Conservation (phyloP, 768 basidiomycete genomes). For the Coprinellus micaceus region DNA sequence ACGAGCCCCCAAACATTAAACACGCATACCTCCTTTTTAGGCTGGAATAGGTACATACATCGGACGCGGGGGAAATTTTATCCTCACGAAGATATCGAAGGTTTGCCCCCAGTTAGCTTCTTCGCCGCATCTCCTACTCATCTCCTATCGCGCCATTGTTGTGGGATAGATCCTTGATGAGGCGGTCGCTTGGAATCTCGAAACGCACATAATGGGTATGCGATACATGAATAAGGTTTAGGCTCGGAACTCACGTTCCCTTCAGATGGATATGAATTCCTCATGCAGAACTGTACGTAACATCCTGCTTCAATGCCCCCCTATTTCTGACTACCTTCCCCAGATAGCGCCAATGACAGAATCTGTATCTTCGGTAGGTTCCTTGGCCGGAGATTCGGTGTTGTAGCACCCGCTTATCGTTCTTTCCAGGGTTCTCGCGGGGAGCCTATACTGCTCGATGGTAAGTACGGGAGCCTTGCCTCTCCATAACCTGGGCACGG, state of each 20-base stretch:
- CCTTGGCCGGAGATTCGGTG: background rate
- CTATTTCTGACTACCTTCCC: background rate
- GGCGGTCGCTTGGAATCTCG: slow-evolving; percentile 45
- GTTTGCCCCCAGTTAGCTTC: slow-evolving; percentile 15
- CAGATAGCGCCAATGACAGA: slow-evolving; percentile 45
- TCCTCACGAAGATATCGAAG: slow-evolving; percentile 43
- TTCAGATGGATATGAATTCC: slow-evolving; percentile 50
- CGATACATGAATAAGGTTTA: background rate
- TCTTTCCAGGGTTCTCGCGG: slow-evolving; percentile 43
- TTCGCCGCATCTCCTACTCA: too few species aligned
- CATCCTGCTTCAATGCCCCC: background rate
- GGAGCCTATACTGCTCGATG: slow-evolving; percentile 54
- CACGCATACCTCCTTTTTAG: slow-evolving; percentile 21
- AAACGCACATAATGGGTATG: slow-evolving; percentile 49
- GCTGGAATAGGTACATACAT: slow-evolving; percentile 55
- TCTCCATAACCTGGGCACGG: background rate
- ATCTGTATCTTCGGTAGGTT: slow-evolving; percentile 55
- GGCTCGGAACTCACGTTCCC: background rate
- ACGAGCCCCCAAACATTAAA: too few species aligned
- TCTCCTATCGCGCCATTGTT: background rate
- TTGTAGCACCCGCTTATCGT: background rate
- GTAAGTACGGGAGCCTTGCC: slow-evolving; percentile 10
- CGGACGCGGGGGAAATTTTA: slow-evolving; percentile 38
- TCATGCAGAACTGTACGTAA: slow-evolving; percentile 53
- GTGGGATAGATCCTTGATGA: slow-evolving; percentile 34